These are phyloP conservation scores for Kluyveromyces sp. DNA, from an alignment of 1,139 yeast species.

Conservation along the genomic window DNA sequence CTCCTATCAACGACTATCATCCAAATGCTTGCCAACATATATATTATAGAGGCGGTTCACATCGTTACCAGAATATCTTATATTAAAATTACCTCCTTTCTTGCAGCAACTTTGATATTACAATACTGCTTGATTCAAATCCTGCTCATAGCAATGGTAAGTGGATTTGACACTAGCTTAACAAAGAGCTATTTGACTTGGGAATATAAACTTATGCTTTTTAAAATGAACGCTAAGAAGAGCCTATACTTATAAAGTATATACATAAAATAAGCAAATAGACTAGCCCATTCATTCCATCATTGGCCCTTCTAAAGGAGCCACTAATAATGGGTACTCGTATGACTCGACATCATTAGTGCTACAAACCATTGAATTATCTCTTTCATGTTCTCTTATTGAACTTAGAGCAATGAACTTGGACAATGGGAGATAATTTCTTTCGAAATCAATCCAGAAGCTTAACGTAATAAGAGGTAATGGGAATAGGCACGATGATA, in stretches of 20 bases:
- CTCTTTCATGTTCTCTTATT: conserved; percentile 35
- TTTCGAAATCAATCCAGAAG: conserved; percentile 74
- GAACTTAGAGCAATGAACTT: conserved; percentile 80
- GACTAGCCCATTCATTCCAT: conserved; percentile 4
- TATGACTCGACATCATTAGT: conserved; percentile 50
- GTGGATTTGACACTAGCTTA: conserved; percentile 12
- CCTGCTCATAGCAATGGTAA: conserved; percentile 20
- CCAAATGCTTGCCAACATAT: conserved; percentile 53
- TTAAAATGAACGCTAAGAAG: conserved; percentile 4
- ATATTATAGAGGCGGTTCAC: conserved; percentile 57
- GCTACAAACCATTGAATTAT: conserved; percentile 33
- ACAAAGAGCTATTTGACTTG: conserved; percentile 4
- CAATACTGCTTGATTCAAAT: conserved; percentile 24
- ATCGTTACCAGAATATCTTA: conserved; percentile 45
- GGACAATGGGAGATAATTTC: conserved; percentile 70
- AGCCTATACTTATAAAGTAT: conserved; percentile 3
- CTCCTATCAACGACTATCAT: conserved; percentile 56
- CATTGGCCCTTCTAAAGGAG: conserved; percentile 67
- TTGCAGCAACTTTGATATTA: conserved; percentile 19
- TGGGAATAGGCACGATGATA: conserved; percentile 68
- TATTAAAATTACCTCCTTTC: conserved; percentile 28
- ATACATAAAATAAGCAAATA: neutral
- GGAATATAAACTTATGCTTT: conserved; percentile 7
- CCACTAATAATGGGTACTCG: conserved; percentile 65
- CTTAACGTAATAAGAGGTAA: conserved; percentile 61